Evolutionary conservation across 2,329 filamentous ascomycete species (phyloP).

Genomic region (Graphium sp.): DNA sequence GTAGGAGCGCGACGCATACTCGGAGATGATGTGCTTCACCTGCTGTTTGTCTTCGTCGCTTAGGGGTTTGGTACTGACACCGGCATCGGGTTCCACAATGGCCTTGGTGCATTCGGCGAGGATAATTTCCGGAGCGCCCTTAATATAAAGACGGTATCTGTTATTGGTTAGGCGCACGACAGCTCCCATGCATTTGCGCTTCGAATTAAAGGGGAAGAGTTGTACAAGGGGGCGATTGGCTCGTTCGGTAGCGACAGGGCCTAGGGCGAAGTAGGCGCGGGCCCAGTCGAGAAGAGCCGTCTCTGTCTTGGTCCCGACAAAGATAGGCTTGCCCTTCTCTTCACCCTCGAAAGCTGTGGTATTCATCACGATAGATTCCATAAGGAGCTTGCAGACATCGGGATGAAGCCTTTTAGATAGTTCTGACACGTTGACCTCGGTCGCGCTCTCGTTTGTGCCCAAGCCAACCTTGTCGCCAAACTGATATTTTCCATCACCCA

Average conservation of each 20-base stretch:
- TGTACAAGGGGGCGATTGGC: conserved; percentile 25
- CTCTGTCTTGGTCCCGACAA: conserved; percentile 38
- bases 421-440: background rate
- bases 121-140: conserved; percentile 40
- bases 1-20: conserved; percentile 26
- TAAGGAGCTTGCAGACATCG: conserved; percentile 17
- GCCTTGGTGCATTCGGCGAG: conserved; percentile 24
- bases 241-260: conserved; percentile 24
- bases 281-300: conserved; percentile 32
- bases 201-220: conserved; percentile 36
- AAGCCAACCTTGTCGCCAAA: conserved; percentile 22
- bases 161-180: conserved; percentile 27
- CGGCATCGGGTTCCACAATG: conserved; percentile 24
- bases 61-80: conserved; percentile 11
- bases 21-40: conserved; percentile 28
- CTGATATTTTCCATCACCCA: conserved; percentile 11
- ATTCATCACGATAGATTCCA: conserved; percentile 23
- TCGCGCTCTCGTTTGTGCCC: conserved; percentile 14
- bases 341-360: conserved; percentile 37
- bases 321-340: conserved; percentile 15
- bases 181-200: conserved; percentile 38
- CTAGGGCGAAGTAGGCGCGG: conserved; percentile 28
- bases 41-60: conserved; percentile 12
- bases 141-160: conserved; percentile 33
- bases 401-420: conserved; percentile 1